A percentile compares a stretch with the other conserved stretches of the same genome.
phyloP scores from a whole-genome alignment of 2,329 filamentous ascomycete species.

The Calcarisporium arbuscula region DNA sequence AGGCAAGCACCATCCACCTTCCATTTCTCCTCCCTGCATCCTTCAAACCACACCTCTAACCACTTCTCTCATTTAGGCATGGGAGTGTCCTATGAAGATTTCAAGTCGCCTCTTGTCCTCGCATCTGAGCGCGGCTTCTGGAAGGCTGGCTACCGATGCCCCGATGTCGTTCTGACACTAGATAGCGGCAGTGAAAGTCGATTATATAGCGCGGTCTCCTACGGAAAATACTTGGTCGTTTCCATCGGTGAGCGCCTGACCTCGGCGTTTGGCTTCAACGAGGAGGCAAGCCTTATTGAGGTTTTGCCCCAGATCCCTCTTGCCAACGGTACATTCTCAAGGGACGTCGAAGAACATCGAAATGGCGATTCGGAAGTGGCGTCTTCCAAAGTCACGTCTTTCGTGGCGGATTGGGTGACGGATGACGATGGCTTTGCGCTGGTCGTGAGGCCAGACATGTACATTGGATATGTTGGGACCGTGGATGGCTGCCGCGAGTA shows the following conservation, averaged over 20 bases:
- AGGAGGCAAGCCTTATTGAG: slow-evolving; percentile 6
- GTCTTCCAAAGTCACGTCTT: slow-evolving; percentile 10
- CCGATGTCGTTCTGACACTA: slow-evolving; percentile 24
- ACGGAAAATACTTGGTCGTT: slow-evolving; percentile 26
- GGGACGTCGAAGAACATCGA: no score
- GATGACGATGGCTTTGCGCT: slow-evolving; percentile 21
- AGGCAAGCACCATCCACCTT: slow-evolving; percentile 20
- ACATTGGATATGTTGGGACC: slow-evolving; percentile 28
- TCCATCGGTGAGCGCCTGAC: slow-evolving; percentile 12
- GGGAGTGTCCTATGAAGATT: slow-evolving; percentile 33
- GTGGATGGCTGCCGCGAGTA: slow-evolving; percentile 21
- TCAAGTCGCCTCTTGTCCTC: slow-evolving; percentile 26
- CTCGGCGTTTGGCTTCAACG: slow-evolving; percentile 13
- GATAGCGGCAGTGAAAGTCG: slow-evolving; percentile 11
- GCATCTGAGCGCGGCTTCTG: slow-evolving; percentile 27
- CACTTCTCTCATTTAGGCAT: slow-evolving; percentile 20
- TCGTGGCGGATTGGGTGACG: slow-evolving; percentile 23
- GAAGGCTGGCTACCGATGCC: slow-evolving; percentile 31
- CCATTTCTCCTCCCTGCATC: neutral
- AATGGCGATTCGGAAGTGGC: neutral
- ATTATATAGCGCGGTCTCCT: slow-evolving; percentile 24
- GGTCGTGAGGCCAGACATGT: slow-evolving; percentile 34
- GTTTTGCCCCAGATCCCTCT: slow-evolving; percentile 3
- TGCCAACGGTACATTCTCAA: slow-evolving; percentile 1
- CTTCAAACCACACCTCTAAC: no score